Base-by-base conservation (phyloP, 1,284 basidiomycete genomes). In the Trichosporon coremiiforme region DNA sequence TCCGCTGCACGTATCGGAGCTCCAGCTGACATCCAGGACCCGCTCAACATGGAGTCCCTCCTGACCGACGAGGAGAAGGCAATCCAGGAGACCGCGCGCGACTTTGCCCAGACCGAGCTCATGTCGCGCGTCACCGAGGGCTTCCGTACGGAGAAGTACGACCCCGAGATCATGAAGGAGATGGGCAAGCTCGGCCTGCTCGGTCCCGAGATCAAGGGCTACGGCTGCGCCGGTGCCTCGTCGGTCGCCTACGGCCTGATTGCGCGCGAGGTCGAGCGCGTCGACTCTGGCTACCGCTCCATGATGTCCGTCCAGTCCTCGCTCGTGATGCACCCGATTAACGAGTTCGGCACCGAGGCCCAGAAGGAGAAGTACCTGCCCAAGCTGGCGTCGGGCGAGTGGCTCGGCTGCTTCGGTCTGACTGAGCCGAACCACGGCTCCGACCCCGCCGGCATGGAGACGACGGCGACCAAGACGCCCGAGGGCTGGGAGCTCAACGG, bases 381-480 rank as follows among this genome's bases (percentile, higher is more conserved):
- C 55, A 47, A 35, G 65, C 70, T 74, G 6, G 92, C 94, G 3
- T 91, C 89, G 77, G 95, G 94, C 65, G 92, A 97, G 79, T 83
- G 95, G 36, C 85, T 96, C 67, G 96, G 96, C 25, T 96, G 94
- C 79, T 99, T 99, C 80, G 94, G 95, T 20, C 85, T 98, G 45
- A 98, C 95, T 1, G 96, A 98, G 84, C 94, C 96, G 0, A 95
- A 98, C 78, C 95, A 98, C 80, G 96, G 96, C 22, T 95, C 93
- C 0, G 95, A 98, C 79, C 95, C 95, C 20, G 89, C 90, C 17
- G 89, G 90, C 33, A 98, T 99, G 95, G 92, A 96, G 80, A 98
- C 95, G 0, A 90, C 88, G 35, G 96, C 94, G 15, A 89, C 90
- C 74, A 93, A 97, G 82, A 91, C 84, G 2, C 79, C 91, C 68